A percentile compares a stretch with the other conserved stretches of the same genome.
Evolutionary conservation across 306 rosid genomes (phyloP).

Genomic region (Potentilla sterilis): DNA sequence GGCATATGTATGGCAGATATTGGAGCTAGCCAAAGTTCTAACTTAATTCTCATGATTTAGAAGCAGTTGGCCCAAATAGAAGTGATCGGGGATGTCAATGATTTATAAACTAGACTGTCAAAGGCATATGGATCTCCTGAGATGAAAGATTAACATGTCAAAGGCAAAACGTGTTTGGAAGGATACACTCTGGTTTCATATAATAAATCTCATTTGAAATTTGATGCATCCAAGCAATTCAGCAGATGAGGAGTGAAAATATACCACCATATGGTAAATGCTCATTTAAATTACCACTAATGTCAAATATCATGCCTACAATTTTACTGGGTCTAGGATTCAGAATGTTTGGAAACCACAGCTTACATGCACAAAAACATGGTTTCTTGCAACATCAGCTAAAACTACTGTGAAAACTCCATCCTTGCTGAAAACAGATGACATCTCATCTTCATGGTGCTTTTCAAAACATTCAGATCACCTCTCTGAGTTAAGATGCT

Average conservation of each 20-base stretch:
- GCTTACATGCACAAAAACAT: slow-evolving; percentile 2
- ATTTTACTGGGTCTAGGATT: not conserved
- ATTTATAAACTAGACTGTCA: not conserved
- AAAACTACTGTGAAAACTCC: not conserved
- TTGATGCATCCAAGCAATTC: not conserved
- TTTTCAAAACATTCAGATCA: not conserved
- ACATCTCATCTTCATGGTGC: not conserved
- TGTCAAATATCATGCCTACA: not conserved
- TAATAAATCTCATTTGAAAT: not conserved
- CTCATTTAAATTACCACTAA: not conserved
- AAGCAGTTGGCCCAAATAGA: not conserved
- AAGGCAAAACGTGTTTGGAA: not conserved
- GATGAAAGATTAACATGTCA: not conserved
- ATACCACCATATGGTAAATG: not conserved
- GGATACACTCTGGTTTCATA: not conserved
- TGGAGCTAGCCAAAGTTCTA: not conserved
- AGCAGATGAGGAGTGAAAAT: not conserved
- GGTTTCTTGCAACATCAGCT: slow-evolving; percentile 12
- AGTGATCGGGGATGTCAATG: not conserved
- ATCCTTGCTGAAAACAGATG: not conserved
- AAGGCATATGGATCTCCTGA: not conserved
- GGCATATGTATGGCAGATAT: not conserved
- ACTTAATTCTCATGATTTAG: not conserved
- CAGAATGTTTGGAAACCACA: not conserved
- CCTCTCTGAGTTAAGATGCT: not conserved